phyloP scores from a whole-genome alignment of 108 stramenopile species.

The Pseudonitzschia delicatissima region DNA sequence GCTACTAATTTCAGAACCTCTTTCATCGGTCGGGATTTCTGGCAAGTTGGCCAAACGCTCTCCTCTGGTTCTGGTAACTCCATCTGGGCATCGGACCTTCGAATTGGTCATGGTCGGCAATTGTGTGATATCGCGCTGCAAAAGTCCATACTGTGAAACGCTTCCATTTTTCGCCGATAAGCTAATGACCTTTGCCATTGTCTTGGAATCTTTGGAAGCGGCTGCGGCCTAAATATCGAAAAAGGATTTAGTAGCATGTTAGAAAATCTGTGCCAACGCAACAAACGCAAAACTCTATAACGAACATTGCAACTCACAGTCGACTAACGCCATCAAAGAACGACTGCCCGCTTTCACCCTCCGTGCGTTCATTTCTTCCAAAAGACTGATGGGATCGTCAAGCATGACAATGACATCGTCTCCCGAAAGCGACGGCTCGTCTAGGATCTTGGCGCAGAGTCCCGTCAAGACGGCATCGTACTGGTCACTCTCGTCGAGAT shows the following conservation, averaged over 20 bases:
- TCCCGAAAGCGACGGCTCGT: conserved; percentile 36
- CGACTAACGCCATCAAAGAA: conserved; percentile 74
- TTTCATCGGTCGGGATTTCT: conserved; percentile 78
- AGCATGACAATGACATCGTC: conserved; percentile 25
- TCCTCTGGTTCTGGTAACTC: conserved; percentile 38
- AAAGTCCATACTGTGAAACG: conserved; percentile 56
- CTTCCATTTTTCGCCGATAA: conserved; percentile 54
- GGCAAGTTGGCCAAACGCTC: conserved; percentile 54
- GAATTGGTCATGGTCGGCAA: conserved; percentile 39
- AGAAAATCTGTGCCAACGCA: neutral
- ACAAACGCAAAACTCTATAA: neutral
- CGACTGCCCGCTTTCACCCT: conserved; percentile 58
- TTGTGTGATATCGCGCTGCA: conserved; percentile 50
- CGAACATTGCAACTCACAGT: conserved; percentile 19
- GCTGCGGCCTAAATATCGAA: conserved; percentile 55
- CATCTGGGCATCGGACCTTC: conserved; percentile 39
- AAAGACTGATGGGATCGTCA: conserved; percentile 67
- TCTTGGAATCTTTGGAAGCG: conserved; percentile 61
- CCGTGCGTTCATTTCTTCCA: conserved; percentile 80
- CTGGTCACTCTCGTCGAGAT: conserved; percentile 67
- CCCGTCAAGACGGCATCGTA: conserved; percentile 88
- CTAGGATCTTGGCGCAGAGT: conserved; percentile 79
- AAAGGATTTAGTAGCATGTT: neutral
- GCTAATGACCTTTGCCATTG: conserved; percentile 58
- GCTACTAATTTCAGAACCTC: conserved; percentile 68